Evolutionary conservation across 352 stramenopile species (phyloP).

Genomic region (Pythium periplocum): DNA sequence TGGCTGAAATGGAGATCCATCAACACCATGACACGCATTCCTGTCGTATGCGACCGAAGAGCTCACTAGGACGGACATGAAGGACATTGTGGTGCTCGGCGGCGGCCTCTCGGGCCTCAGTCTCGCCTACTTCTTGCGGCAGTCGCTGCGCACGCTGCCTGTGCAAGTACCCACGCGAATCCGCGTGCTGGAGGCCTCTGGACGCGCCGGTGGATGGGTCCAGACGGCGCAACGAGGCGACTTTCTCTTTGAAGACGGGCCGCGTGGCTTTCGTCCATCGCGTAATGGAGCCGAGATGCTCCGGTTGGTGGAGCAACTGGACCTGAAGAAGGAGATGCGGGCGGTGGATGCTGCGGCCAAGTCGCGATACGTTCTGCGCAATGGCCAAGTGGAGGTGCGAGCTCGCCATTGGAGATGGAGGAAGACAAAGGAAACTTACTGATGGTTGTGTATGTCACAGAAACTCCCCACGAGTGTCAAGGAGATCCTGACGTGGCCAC

Average conservation of each 20-base stretch:
- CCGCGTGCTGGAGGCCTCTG: slow-evolving; percentile 62
- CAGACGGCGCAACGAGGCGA: slow-evolving; percentile 44
- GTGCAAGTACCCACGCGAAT: slow-evolving; percentile 33
- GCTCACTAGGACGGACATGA: slow-evolving; percentile 7
- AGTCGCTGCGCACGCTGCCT: slow-evolving; percentile 25
- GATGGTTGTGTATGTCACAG: slow-evolving; percentile 13
- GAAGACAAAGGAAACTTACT: too few species aligned
- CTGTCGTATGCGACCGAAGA: not conserved
- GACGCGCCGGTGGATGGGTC: slow-evolving; percentile 60
- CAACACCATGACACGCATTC: too few species aligned
- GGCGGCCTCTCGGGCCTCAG: slow-evolving; percentile 78
- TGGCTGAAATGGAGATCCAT: too few species aligned
- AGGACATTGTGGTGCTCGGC: slow-evolving; percentile 75
- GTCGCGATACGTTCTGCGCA: slow-evolving; percentile 69
- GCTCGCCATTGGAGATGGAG: not conserved
- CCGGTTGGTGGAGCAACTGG: slow-evolving; percentile 72
- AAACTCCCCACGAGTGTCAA: slow-evolving; percentile 55
- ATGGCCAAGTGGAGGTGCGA: slow-evolving; percentile 58
- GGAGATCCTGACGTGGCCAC: slow-evolving; percentile 60
- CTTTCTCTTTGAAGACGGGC: slow-evolving; percentile 82
- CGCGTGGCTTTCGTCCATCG: slow-evolving; percentile 77
- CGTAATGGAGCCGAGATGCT: slow-evolving; percentile 84
- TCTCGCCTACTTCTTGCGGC: slow-evolving; percentile 70
- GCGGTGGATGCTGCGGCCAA: slow-evolving; percentile 54
- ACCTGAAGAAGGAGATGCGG: slow-evolving; percentile 58